Evolutionary conservation across 345 rosid species (phyloP).

Genomic region (Orychophragmus violaceus): DNA sequence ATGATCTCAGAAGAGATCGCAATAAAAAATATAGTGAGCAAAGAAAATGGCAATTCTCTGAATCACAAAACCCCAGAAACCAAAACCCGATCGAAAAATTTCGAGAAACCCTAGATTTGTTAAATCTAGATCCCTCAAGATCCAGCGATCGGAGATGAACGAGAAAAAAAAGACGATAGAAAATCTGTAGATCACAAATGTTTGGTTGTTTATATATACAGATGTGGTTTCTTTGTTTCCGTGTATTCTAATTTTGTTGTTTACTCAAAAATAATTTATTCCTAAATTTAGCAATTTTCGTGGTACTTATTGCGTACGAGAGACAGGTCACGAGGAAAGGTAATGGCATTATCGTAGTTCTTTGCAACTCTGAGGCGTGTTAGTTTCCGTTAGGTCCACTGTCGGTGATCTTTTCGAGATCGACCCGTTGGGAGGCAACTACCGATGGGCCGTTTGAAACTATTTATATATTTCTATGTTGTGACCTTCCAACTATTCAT

Average conservation of each 20-base stretch:
- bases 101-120: conserved; percentile 21
- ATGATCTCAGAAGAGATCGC: conserved; percentile 16
- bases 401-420: neutral
- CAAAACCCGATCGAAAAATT: conserved; percentile 4
- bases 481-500: neutral
- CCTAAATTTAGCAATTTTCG: neutral
- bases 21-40: neutral
- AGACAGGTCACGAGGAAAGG: neutral
- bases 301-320: neutral
- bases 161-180: neutral
- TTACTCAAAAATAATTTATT: no score
- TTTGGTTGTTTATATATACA: neutral
- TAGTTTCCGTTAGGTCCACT: neutral
- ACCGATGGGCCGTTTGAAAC: neutral
- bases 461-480: no score
- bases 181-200: neutral
- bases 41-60: conserved; percentile 24
- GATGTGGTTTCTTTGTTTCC: no score
- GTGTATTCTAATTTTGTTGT: no score
- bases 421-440: neutral
- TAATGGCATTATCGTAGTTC: neutral
- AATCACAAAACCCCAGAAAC: conserved; percentile 10
- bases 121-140: neutral
- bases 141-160: neutral
- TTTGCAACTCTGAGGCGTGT: neutral